A percentile compares a stretch with the other conserved stretches of the same genome.
Conservation (phyloP, 177 flowering plant species). For the Telopea speciosissima region DNA sequence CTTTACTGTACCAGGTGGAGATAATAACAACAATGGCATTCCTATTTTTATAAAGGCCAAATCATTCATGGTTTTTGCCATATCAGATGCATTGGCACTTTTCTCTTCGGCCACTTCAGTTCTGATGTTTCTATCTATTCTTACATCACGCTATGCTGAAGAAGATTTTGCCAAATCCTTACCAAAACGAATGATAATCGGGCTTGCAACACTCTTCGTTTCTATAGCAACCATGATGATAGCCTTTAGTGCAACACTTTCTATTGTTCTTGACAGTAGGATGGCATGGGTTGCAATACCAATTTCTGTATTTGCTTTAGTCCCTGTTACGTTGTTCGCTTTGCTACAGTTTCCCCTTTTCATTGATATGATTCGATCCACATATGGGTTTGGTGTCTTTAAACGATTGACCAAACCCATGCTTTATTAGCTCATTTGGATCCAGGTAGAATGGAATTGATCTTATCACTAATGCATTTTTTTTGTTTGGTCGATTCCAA, state of each 20-base stretch:
- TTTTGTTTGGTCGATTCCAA: too few species aligned
- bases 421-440: too few species aligned
- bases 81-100: neutral
- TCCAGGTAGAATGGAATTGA: too few species aligned
- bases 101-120: conserved; percentile 1
- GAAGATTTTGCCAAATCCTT: neutral
- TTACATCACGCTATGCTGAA: conserved; percentile 1
- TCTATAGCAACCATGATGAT: conserved; percentile 1
- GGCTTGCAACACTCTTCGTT: neutral
- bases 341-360: neutral
- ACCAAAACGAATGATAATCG: neutral
- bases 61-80: neutral
- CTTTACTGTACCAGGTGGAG: too few species aligned
- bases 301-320: neutral
- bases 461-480: too few species aligned
- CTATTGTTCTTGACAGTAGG: neutral
- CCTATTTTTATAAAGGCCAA: too few species aligned
- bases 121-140: neutral
- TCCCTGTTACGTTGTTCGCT: neutral
- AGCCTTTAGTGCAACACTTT: neutral
- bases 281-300: neutral
- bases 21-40: too few species aligned
- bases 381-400: neutral
- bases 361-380: neutral
- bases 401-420: too few species aligned